phyloP scores from a whole-genome alignment of 23 red algal genomes.

The Chondrus crispus region DNA sequence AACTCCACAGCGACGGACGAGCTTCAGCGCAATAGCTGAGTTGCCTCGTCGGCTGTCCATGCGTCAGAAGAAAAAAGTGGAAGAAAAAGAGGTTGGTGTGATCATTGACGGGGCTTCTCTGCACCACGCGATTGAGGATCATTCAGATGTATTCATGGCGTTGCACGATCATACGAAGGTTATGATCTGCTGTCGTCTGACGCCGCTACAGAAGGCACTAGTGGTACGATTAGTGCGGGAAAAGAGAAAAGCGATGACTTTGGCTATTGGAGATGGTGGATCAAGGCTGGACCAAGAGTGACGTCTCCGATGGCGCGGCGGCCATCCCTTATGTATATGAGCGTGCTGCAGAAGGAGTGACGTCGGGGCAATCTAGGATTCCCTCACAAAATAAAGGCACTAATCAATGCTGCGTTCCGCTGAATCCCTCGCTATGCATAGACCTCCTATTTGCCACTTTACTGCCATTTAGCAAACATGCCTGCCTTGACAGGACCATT shows the following conservation, averaged over 20 bases:
- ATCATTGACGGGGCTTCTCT: conserved; percentile 88
- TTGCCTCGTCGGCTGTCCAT: conserved; percentile 24
- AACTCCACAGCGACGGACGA: neutral
- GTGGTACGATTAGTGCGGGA: conserved; percentile 82
- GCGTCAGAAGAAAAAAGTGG: neutral
- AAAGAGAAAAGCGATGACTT: conserved; percentile 63
- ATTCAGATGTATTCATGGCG: conserved; percentile 75
- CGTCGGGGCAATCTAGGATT: no score
- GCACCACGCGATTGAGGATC: conserved; percentile 66
- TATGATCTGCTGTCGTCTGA: conserved; percentile 93
- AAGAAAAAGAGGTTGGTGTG: conserved; percentile 63
- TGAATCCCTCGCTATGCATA: no score
- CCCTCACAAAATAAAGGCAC: no score
- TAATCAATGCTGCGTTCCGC: no score
- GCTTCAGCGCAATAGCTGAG: neutral
- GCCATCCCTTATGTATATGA: no score
- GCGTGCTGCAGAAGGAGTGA: no score
- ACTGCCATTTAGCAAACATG: no score
- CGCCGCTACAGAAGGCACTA: conserved; percentile 89
- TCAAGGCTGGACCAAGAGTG: no score
- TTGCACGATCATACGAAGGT: conserved; percentile 80
- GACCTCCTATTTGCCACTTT: no score
- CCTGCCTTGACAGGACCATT: no score
- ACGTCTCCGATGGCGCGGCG: no score
- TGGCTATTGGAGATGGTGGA: conserved; percentile 93